phyloP scores from a whole-genome alignment of 805 yeast species.

The Yarrowia deformans region DNA sequence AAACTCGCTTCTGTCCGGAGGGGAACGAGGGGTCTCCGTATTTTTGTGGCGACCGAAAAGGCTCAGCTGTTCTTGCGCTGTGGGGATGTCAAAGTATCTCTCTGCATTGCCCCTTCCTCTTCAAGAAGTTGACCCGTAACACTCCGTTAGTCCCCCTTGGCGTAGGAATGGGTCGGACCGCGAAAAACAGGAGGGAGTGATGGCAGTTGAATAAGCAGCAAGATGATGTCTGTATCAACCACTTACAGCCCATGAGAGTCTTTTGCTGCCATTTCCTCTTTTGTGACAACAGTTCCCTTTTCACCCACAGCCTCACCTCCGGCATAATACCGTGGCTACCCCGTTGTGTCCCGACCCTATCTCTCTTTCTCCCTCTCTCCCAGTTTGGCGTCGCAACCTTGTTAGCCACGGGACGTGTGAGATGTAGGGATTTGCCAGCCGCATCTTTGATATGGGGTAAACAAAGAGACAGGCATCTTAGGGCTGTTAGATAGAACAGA shows the following conservation, averaged over 20 bases:
- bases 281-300: neutral
- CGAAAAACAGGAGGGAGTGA: neutral
- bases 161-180: neutral
- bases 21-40: neutral
- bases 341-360: neutral
- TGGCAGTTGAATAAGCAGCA: too few species aligned
- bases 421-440: slow-evolving; percentile 14
- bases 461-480: neutral
- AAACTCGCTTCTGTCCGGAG: neutral
- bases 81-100: slow-evolving; percentile 1
- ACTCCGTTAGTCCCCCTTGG: slow-evolving; percentile 9
- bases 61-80: neutral
- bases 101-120: slow-evolving; percentile 3
- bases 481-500: neutral
- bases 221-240: too few species aligned
- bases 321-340: slow-evolving; percentile 8
- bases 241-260: too few species aligned
- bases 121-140: slow-evolving; percentile 16
- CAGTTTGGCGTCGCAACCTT: slow-evolving; percentile 12
- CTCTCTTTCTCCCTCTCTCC: neutral
- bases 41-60: neutral
- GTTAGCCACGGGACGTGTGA: slow-evolving; percentile 4
- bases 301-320: neutral
- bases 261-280: neutral
- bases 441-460: slow-evolving; percentile 16